Conservation (phyloP, 257 asterid genomes). For the Primulina eburnea region DNA sequence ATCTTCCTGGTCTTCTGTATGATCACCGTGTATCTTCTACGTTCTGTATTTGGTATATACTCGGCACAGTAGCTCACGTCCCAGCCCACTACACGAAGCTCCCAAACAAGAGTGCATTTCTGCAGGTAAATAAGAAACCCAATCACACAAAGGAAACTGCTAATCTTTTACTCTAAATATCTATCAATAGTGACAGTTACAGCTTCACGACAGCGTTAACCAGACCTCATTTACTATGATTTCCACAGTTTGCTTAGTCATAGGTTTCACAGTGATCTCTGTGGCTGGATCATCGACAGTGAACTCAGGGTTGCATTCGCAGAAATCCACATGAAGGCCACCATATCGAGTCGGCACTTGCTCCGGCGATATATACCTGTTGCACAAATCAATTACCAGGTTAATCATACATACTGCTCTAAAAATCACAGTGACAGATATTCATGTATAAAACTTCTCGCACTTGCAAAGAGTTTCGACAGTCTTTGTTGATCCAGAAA, state of each 20-base stretch:
- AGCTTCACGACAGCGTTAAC: background rate
- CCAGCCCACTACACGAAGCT: slow-evolving; percentile 93
- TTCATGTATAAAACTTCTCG: slow-evolving; percentile 32
- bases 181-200: background rate
- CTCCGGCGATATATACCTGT: slow-evolving; percentile 75
- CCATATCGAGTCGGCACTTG: slow-evolving; percentile 88
- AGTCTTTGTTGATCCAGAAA: slow-evolving; percentile 71
- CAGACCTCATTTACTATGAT: slow-evolving; percentile 82
- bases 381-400: background rate
- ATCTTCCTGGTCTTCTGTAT: slow-evolving; percentile 72
- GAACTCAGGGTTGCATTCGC: slow-evolving; percentile 92
- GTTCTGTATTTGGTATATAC: slow-evolving; percentile 52
- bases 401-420: background rate
- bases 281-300: slow-evolving; percentile 73
- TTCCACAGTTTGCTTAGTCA: slow-evolving; percentile 85
- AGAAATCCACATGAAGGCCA: slow-evolving; percentile 76
- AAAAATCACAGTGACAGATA: slow-evolving; percentile 42
- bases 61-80: slow-evolving; percentile 89
- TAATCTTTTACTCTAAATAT: background rate
- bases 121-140: slow-evolving; percentile 28
- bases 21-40: slow-evolving; percentile 57
- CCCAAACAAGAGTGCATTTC: slow-evolving; percentile 84
- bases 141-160: slow-evolving; percentile 7
- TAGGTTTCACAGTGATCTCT: slow-evolving; percentile 69
- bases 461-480: slow-evolving; percentile 86